phyloP scores from a whole-genome alignment of 129 eudicot genomes.

The Lactuca saligna region DNA sequence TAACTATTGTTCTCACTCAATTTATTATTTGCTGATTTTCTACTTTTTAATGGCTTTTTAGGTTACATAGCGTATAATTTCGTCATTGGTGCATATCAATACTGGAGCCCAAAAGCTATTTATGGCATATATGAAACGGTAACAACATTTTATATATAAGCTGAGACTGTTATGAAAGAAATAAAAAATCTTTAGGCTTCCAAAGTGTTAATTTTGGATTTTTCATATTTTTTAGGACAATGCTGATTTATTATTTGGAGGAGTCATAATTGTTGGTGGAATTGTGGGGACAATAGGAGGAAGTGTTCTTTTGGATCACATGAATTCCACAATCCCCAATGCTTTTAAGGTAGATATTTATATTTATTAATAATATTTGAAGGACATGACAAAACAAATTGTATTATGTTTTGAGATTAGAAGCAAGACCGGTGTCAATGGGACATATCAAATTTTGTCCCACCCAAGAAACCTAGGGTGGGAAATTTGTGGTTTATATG shows the following conservation, averaged over 20 bases:
- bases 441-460: too few species aligned
- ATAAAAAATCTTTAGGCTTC: neutral
- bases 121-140: slow-evolving; percentile 87
- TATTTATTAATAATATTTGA: neutral
- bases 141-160: slow-evolving; percentile 16
- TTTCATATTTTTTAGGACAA: slow-evolving; percentile 31
- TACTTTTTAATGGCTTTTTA: slow-evolving; percentile 32
- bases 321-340: slow-evolving; percentile 76
- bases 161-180: neutral
- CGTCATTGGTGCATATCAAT: slow-evolving; percentile 92
- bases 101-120: slow-evolving; percentile 99
- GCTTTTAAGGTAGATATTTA: slow-evolving; percentile 75
- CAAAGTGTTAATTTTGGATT: slow-evolving; percentile 1
- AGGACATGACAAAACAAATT: too few species aligned
- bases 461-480: too few species aligned
- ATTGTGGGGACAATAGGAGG: slow-evolving; percentile 83
- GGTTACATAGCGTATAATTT: slow-evolving; percentile 90
- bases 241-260: slow-evolving; percentile 92
- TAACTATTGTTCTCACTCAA: neutral
- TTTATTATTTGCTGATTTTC: slow-evolving; percentile 4
- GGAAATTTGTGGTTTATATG: too few species aligned
- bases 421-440: too few species aligned
- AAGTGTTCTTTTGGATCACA: slow-evolving; percentile 62
- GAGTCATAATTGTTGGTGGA: slow-evolving; percentile 80
- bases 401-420: too few species aligned